These are phyloP conservation scores for Cladophialophora chaetospira DNA, from an alignment of 2,329 filamentous ascomycete species.

Conservation along the genomic window DNA sequence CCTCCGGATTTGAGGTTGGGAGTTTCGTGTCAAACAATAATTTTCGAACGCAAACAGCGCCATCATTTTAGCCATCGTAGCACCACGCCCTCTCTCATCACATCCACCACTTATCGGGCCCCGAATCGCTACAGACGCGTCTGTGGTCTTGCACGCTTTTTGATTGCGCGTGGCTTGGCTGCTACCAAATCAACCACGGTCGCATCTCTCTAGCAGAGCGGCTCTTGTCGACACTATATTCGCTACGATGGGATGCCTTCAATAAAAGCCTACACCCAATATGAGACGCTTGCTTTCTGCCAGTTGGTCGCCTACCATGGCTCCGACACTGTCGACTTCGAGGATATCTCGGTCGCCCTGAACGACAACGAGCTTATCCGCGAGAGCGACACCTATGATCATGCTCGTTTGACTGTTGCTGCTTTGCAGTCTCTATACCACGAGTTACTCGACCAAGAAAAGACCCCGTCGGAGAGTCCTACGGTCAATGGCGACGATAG, in stretches of 20 bases:
- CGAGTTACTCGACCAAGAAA: constrained; percentile 72
- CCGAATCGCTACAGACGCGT: constrained; percentile 13
- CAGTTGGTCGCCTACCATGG: constrained; percentile 73
- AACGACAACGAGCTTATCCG: constrained; percentile 73
- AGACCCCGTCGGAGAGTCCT: constrained; percentile 36
- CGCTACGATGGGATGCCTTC: constrained; percentile 56
- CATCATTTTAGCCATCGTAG: constrained; percentile 19
- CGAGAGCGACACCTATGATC: constrained; percentile 71
- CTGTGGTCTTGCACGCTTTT: not conserved
- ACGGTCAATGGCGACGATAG: constrained; percentile 40
- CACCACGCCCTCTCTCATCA: constrained; percentile 30
- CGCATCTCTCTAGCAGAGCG: not conserved
- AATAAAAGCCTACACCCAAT: constrained; percentile 71
- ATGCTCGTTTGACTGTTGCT: constrained; percentile 71
- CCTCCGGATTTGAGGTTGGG: not conserved
- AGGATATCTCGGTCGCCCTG: constrained; percentile 71
- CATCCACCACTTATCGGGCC: constrained; percentile 31
- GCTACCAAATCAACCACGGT: not conserved
- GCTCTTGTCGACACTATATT: constrained; percentile 16
- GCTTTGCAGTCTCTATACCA: constrained; percentile 78
- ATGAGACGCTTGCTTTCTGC: constrained; percentile 84
- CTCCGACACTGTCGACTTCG: constrained; percentile 66
- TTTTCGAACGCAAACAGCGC: constrained; percentile 4
- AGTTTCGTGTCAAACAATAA: constrained; percentile 3
- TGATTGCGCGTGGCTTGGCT: not conserved